These are phyloP conservation scores for Phytophthora rubi DNA, from an alignment of 352 stramenopile genomes.

Conservation along the genomic window DNA sequence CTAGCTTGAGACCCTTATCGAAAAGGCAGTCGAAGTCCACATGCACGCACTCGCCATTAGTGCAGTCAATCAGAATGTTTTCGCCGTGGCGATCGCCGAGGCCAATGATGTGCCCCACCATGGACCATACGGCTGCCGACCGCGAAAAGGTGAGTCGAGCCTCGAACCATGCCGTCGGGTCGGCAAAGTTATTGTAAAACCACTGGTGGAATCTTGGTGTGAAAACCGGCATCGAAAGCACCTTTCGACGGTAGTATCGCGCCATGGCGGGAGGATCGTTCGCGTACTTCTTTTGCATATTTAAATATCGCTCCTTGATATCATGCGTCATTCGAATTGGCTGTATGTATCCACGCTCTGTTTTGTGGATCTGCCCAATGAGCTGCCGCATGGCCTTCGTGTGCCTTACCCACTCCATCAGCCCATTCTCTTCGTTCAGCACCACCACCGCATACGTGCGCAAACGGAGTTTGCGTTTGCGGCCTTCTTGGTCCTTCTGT, in stretches of 20 bases:
- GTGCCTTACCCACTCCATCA: constrained; percentile 99
- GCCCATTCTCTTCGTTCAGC: constrained; percentile 98
- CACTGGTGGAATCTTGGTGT: constrained; percentile 98
- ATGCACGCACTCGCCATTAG: constrained; percentile 98
- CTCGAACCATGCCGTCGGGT: constrained; percentile 98
- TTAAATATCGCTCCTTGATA: constrained; percentile 88
- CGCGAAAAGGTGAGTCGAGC: constrained; percentile 88
- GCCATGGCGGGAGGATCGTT: constrained; percentile 84
- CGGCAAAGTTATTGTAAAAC: constrained; percentile 98
- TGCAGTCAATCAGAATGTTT: constrained; percentile 99
- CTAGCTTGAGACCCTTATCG: constrained; percentile 98
- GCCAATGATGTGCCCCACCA: constrained; percentile 96
- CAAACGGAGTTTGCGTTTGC: constrained; percentile 93
- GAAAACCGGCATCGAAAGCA: constrained; percentile 79
- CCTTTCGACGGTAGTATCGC: constrained; percentile 67
- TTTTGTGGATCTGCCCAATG: constrained; percentile 89
- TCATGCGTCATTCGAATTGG: constrained; percentile 78
- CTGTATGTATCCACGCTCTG: constrained; percentile 84
- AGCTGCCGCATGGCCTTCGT: constrained; percentile 95
- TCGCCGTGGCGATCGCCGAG: constrained; percentile 97
- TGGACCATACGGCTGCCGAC: constrained; percentile 96
- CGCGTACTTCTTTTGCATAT: constrained; percentile 89
- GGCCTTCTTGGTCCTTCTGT: constrained; percentile 86
- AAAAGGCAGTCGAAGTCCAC: constrained; percentile 99
- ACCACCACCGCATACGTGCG: constrained; percentile 99